These are phyloP conservation scores for Sungouiozyma intestinalis DNA, from an alignment of 805 yeast species.

Conservation along the genomic window DNA sequence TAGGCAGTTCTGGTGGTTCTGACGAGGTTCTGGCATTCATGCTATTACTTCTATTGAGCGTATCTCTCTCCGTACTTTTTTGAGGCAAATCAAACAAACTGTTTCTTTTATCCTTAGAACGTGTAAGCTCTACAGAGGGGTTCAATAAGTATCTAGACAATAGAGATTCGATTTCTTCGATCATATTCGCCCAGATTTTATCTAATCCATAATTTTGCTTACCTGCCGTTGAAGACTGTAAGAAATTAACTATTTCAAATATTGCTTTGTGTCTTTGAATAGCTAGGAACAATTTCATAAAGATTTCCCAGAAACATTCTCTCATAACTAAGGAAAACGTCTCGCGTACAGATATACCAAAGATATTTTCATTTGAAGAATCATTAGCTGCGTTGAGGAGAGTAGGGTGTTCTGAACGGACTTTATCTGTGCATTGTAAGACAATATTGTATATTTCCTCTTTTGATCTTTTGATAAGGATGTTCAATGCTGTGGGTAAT, in stretches of 20 bases:
- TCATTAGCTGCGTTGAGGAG: conserved; percentile 24
- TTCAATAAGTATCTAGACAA: conserved; percentile 17
- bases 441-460: conserved; percentile 57
- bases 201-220: conserved; percentile 29
- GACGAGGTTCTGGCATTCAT: conserved; percentile 1
- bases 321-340: conserved; percentile 46
- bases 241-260: conserved; percentile 39
- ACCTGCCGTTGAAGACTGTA: conserved; percentile 18
- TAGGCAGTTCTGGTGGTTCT: conserved; percentile 7
- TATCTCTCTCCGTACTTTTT: neutral
- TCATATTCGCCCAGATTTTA: conserved; percentile 36
- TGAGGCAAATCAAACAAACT: neutral
- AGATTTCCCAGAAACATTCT: conserved; percentile 64
- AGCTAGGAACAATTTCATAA: conserved; percentile 48
- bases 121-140: conserved; percentile 4
- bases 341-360: conserved; percentile 36
- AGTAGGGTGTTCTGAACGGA: conserved; percentile 45
- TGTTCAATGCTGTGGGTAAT: conserved; percentile 46
- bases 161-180: conserved; percentile 21
- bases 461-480: conserved; percentile 43
- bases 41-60: conserved; percentile 2
- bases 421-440: conserved; percentile 52
- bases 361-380: conserved; percentile 14
- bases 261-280: conserved; percentile 64
- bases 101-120: neutral